Evolutionary conservation across 768 basidiomycete genomes (phyloP).

Genomic region (Lepiota brunneoincarnata): DNA sequence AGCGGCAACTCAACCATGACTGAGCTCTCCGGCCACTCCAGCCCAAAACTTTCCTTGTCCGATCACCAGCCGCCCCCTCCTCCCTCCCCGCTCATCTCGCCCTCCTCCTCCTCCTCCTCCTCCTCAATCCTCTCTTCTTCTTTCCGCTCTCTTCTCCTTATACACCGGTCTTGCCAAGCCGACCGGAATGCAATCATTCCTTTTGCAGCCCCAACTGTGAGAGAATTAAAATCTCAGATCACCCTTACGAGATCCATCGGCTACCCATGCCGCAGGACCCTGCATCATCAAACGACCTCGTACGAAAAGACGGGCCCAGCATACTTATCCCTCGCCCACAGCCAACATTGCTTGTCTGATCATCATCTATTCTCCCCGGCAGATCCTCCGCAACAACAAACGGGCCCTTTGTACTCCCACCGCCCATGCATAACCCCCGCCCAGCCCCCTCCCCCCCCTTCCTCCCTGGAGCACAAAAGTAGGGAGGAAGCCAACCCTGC

Average conservation of each 20-base stretch:
- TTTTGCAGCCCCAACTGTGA: slow-evolving; percentile 19
- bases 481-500: slow-evolving; percentile 9
- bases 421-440: slow-evolving; percentile 5
- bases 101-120: slow-evolving; percentile 14
- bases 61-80: slow-evolving; percentile 13
- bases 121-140: slow-evolving; percentile 6
- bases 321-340: background rate
- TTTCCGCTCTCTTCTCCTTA: slow-evolving; percentile 4
- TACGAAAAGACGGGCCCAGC: background rate
- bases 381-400: background rate
- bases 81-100: slow-evolving; percentile 18
- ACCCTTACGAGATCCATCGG: slow-evolving; percentile 10
- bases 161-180: background rate
- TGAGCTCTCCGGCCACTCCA: slow-evolving; percentile 3
- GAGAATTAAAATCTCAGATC: slow-evolving; percentile 19
- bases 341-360: slow-evolving; percentile 1
- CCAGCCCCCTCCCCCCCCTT: background rate
- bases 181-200: slow-evolving; percentile 17
- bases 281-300: slow-evolving; percentile 10
- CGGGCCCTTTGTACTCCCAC: background rate
- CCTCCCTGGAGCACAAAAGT: background rate
- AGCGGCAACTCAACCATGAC: slow-evolving; percentile 13
- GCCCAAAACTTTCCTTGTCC: background rate
- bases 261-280: slow-evolving; percentile 12
- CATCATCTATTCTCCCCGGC: background rate